Base-by-base conservation (phyloP, 2,329 filamentous ascomycete genomes). In the Lasiodiplodia citricola region DNA sequence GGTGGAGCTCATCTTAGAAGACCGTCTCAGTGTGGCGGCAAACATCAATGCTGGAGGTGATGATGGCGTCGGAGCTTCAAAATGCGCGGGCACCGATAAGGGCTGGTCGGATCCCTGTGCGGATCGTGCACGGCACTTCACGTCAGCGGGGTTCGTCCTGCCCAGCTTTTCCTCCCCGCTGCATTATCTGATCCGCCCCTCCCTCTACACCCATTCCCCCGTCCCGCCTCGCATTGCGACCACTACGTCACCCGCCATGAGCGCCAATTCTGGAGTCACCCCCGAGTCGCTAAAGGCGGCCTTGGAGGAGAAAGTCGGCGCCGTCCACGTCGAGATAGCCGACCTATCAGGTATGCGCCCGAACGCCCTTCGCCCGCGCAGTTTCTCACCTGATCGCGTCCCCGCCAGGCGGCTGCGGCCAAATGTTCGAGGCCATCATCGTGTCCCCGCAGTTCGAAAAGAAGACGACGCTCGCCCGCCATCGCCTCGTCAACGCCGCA, bases 401-500 rank as follows among this genome's bases (percentile, higher is more conserved):
- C 54, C 25, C n/a, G 10, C 14, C 73, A 91, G 89, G 90, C 71
- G 90, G 90, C 67, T 92, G 90, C 75, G 90, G 90, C 52, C 89
- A 91, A 79, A 90, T 90, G 75, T 92, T 87, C 80, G 87, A 90
- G 73, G 90, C 89, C 4, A 84, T 90, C 56, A 91, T 92, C 65
- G 90, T 92, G 4, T 85, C 83, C 41, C 80, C 82, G 25, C 79
- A 83, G 56, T 85, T 85, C 71, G 77, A 78, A 31, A 84, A 84
- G 76, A 85, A 86, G 84, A 87, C 77, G 73, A 92, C 92, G 65
- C 88, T 97, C 69, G 93, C 93, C 78, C 88, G 94, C 68, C 93
- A 97, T 81, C 90, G 94, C 54, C 86, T 96, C 71, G 94, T 97
- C 74, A 97, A 97, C 81, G 87, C 87, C 18, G 89, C 90, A 5